A percentile compares a stretch with the other conserved stretches of the same genome.
These are phyloP conservation scores for Pestalotiopsis fici DNA, from an alignment of 2,329 filamentous ascomycete species.

Conservation along the genomic window DNA sequence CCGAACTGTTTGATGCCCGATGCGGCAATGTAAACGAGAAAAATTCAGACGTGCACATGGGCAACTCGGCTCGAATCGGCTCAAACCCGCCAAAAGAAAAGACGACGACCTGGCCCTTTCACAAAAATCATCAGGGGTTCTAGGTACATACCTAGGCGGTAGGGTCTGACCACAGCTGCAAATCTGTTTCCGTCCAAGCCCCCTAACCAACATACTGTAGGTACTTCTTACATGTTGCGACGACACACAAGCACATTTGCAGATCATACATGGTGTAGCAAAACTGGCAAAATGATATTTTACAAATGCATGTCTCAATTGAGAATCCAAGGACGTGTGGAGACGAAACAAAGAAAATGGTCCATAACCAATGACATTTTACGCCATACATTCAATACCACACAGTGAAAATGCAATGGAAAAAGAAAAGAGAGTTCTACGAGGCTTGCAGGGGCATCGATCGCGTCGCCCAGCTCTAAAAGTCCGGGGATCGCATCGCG, in stretches of 20 bases:
- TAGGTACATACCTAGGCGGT: too few relatives aligned
- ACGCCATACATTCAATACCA: not conserved
- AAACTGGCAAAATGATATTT: too few relatives aligned
- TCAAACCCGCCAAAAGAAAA: not conserved
- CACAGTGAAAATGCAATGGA: not conserved
- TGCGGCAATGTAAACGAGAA: not conserved
- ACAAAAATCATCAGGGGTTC: too few relatives aligned
- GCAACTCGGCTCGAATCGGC: not conserved
- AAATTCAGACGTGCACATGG: not conserved
- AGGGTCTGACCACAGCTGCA: not conserved
- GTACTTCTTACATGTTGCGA: not conserved
- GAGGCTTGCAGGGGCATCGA: not conserved
- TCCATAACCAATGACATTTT: not conserved
- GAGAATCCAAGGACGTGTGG: not conserved
- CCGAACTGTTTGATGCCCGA: not conserved
- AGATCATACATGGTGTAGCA: not conserved
- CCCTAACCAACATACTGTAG: not conserved
- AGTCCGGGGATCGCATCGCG: slow-evolving; percentile 4
- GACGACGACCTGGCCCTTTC: too few relatives aligned
- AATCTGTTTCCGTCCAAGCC: not conserved
- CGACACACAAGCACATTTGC: not conserved
- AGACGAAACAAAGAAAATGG: not conserved
- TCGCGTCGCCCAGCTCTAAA: not conserved
- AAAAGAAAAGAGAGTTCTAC: not conserved
- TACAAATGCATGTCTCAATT: not conserved